Evolutionary conservation across 2,329 filamentous ascomycete genomes (phyloP), one percentile per base, ranked within the genome.

Genomic region (Penicillium griseofulvum): DNA sequence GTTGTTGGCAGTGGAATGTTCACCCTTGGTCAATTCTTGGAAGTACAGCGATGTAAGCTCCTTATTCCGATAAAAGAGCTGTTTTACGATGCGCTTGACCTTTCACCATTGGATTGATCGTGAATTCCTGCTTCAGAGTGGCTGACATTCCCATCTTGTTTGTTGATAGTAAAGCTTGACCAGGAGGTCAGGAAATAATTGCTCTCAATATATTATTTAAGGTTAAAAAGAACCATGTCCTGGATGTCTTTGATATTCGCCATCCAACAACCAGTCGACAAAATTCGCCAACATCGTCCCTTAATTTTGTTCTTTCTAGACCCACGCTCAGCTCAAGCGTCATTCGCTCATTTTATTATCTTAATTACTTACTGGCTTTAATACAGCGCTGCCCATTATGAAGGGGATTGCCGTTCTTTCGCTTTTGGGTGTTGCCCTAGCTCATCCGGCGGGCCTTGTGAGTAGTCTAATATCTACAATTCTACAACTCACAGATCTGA

Each of bases 361-460:
- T 34, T 31, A 12, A 33, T 49, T 24, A 34, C 7, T 34, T 16
- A 12, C 17, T n/a, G n/a, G 26, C 22, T 22, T 28, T 49, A 31
- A 22, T 17, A 50, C n/a, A 12, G 17, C 16, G 3, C 24, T n/a
- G 12, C 63, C 50, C 52, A 54, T 45, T 26, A 62, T 68, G 65
- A 65, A 57, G 53, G 39, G 43, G 7, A 17, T 63, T 17, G 12
- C 54, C 38, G 36, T 62, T 7, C 55, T 64, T 59, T 68, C 75
- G 59, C 55, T 82, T 57, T 67, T 81, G 56, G 69, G 76, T 48
- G 73, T 34, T 54, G 44, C 55, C 1, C 38, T 65, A 12, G 76
- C 79, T 59, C 68, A 81, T 44, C 61, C 64, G 14, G 45, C 71
- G 69, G 57, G 68, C 70, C 62, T 78, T 77, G 67, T 76, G 76